Evolutionary conservation across 805 yeast genomes (phyloP).

Genomic region (Diddensiella santjacobensis): DNA sequence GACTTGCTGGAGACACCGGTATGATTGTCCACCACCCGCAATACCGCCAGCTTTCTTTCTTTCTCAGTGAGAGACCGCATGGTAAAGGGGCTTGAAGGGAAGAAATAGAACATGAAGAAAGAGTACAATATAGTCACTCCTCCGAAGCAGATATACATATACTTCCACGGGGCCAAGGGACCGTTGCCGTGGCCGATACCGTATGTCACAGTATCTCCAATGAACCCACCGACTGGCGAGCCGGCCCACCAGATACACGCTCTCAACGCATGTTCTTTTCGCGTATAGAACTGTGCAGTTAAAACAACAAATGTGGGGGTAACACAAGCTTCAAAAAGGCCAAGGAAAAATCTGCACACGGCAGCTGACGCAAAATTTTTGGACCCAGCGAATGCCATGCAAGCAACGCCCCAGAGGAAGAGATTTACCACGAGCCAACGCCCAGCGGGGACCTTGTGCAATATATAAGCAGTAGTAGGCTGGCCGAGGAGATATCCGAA

Average conservation of each 20-base stretch:
- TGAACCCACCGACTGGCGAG: constrained; percentile 43
- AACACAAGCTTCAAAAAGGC: constrained; percentile 50
- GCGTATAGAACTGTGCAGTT: constrained; percentile 56
- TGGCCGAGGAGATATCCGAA: constrained; percentile 62
- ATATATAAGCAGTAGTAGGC: constrained; percentile 42
- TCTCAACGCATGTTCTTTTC: constrained; percentile 44
- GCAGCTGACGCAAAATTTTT: constrained; percentile 44
- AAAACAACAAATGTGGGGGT: constrained; percentile 57
- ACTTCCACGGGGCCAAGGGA: constrained; percentile 44
- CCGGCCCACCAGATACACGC: constrained; percentile 42
- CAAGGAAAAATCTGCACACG: constrained; percentile 47
- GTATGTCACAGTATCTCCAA: constrained; percentile 49
- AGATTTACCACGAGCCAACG: constrained; percentile 41
- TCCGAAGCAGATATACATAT: constrained; percentile 54
- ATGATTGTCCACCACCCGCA: constrained; percentile 29
- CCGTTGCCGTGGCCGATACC: constrained; percentile 37
- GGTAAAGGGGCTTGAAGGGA: constrained; percentile 46
- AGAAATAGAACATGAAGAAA: constrained; percentile 1
- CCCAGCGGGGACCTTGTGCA: constrained; percentile 54
- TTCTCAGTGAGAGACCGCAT: constrained; percentile 42
- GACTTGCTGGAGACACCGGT: constrained; percentile 42
- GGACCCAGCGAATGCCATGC: constrained; percentile 49
- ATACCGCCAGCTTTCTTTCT: constrained; percentile 40
- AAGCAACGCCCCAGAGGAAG: constrained; percentile 59
- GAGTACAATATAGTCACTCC: constrained; percentile 45